These are phyloP conservation scores for Cercospora janseana DNA, from an alignment of 2,329 filamentous ascomycete genomes.

Conservation along the genomic window DNA sequence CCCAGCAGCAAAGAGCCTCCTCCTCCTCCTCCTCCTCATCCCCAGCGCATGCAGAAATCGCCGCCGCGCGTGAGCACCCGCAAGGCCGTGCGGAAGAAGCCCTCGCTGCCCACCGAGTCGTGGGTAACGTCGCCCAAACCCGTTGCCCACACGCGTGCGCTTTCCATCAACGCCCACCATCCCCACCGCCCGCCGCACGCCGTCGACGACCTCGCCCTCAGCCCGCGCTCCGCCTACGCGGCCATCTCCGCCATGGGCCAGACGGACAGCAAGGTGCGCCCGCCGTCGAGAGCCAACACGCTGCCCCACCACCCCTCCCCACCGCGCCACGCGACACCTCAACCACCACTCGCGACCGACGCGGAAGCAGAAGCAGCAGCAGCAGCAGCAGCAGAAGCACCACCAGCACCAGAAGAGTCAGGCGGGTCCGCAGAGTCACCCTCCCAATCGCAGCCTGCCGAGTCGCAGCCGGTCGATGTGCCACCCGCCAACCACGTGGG, in stretches of 20 bases:
- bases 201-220: conserved; percentile 15
- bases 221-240: conserved; percentile 19
- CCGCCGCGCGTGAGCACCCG: not conserved
- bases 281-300: conserved; percentile 29
- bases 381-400: conserved; percentile 17
- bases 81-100: not conserved
- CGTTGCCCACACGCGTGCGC: conserved; percentile 29
- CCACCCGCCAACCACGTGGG: conserved; percentile 29
- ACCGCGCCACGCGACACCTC: conserved; percentile 14
- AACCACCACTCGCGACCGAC: conserved; percentile 21
- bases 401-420: conserved; percentile 14
- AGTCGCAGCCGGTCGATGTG: conserved; percentile 43
- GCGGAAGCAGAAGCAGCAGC: conserved; percentile 19
- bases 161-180: conserved; percentile 31
- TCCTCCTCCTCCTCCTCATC: too few species aligned
- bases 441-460: too few species aligned
- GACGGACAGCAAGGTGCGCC: conserved; percentile 23
- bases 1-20: not conserved
- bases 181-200: conserved; percentile 19
- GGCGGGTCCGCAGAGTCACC: conserved; percentile 31
- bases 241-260: conserved; percentile 28
- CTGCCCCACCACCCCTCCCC: conserved; percentile 26
- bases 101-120: not conserved
- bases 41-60: not conserved
- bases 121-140: conserved; percentile 5